phyloP scores from a whole-genome alignment of 2,329 filamentous ascomycete genomes.

The Ophiostoma quercus region DNA sequence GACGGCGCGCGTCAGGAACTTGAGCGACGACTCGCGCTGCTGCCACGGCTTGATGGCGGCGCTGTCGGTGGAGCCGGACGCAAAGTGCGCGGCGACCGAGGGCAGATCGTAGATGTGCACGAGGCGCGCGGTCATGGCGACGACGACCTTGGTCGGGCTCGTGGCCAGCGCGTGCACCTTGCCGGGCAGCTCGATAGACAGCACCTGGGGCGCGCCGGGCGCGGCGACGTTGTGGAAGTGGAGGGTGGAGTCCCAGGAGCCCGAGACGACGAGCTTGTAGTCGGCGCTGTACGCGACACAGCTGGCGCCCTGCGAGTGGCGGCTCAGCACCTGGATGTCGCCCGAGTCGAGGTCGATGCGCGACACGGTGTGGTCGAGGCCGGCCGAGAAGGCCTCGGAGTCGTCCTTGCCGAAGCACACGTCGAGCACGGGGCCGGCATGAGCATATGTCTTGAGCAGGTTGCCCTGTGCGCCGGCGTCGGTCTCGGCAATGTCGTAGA shows the following conservation, averaged over 20 bases:
- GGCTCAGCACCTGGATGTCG: slow-evolving; percentile 68
- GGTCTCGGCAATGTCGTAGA: slow-evolving; percentile 66
- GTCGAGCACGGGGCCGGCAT: slow-evolving; percentile 81
- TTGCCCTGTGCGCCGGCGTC: slow-evolving; percentile 55
- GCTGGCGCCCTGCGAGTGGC: slow-evolving; percentile 73
- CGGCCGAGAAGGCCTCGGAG: slow-evolving; percentile 77
- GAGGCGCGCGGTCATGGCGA: slow-evolving; percentile 91
- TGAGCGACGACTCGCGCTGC: slow-evolving; percentile 84
- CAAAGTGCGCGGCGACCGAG: slow-evolving; percentile 53
- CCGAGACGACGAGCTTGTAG: slow-evolving; percentile 77
- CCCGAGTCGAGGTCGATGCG: slow-evolving; percentile 67
- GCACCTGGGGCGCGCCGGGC: slow-evolving; percentile 37
- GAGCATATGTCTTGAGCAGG: slow-evolving; percentile 68
- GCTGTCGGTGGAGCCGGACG: slow-evolving; percentile 41
- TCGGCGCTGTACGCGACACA: slow-evolving; percentile 75
- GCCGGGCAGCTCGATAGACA: slow-evolving; percentile 65
- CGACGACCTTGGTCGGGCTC: slow-evolving; percentile 74
- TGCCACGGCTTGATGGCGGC: slow-evolving; percentile 74
- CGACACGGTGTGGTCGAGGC: slow-evolving; percentile 81
- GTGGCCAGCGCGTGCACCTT: slow-evolving; percentile 86
- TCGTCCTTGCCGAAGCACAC: slow-evolving; percentile 84
- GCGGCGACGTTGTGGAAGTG: slow-evolving; percentile 66
- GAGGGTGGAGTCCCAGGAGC: slow-evolving; percentile 88
- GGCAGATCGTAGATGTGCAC: slow-evolving; percentile 90
- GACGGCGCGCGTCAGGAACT: slow-evolving; percentile 91